Conservation (phyloP, 2,329 filamentous ascomycete species). For the Xylaria digitata region DNA sequence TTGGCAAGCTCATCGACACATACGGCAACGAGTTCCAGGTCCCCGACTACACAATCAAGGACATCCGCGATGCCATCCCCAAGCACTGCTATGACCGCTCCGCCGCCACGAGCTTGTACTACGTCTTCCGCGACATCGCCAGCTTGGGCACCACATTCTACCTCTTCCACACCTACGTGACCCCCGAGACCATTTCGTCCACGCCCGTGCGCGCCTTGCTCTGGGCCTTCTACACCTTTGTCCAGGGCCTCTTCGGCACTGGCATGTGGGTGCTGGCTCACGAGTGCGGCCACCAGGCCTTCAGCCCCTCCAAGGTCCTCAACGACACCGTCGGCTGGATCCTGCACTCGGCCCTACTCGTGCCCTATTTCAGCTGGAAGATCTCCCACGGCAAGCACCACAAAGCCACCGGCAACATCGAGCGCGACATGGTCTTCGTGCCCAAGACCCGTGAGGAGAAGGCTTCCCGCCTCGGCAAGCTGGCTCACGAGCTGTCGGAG, state of each 20-base stretch:
- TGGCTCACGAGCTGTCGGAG: constrained; percentile 86
- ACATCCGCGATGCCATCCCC: constrained; percentile 96
- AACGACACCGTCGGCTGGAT: constrained; percentile 96
- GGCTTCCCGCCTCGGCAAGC: constrained; percentile 77
- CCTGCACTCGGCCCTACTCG: constrained; percentile 86
- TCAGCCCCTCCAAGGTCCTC: constrained; percentile 89
- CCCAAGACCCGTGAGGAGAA: constrained; percentile 88
- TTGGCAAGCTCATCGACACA: constrained; percentile 82
- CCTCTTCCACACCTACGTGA: constrained; percentile 89
- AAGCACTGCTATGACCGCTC: constrained; percentile 97
- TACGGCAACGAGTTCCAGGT: constrained; percentile 95
- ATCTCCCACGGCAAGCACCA: constrained; percentile 99
- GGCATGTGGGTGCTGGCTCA: constrained; percentile 97
- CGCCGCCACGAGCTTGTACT: constrained; percentile 76
- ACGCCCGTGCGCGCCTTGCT: constrained; percentile 72
- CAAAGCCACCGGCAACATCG: constrained; percentile 97
- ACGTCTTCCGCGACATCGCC: constrained; percentile 84
- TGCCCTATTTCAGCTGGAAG: constrained; percentile 99
- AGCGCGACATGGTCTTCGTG: constrained; percentile 99
- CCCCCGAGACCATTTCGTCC: constrained; percentile 82
- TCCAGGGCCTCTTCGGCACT: constrained; percentile 93
- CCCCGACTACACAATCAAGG: constrained; percentile 96
- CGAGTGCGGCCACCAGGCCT: constrained; percentile 97
- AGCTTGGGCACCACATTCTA: constrained; percentile 82
- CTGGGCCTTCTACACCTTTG: constrained; percentile 75